Percentiles rank a stretch among this genome's conserved stretches.
phyloP scores from a whole-genome alignment of 2,329 filamentous ascomycete species.

The Onygenales sp. region DNA sequence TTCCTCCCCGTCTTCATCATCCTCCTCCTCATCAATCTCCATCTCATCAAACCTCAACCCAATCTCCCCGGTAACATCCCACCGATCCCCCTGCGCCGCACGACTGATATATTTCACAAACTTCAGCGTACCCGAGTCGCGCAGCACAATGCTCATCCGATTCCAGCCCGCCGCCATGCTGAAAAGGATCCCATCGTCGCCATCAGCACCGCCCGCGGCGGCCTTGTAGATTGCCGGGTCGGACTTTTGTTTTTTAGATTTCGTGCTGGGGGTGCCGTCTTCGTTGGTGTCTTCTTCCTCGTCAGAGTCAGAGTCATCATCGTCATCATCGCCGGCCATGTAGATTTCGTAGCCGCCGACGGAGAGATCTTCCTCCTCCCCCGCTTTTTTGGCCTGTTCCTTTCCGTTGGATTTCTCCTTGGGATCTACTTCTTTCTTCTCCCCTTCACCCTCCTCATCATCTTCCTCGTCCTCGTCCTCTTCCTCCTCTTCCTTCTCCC shows the following conservation, averaged over 20 bases:
- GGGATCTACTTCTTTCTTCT: constrained; percentile 26
- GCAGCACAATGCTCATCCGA: constrained; percentile 77
- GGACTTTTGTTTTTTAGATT: constrained; percentile 22
- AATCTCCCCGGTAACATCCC: constrained; percentile 77
- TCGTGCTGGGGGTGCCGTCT: constrained; percentile 24
- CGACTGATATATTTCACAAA: constrained; percentile 95
- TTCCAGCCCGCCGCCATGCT: constrained; percentile 72
- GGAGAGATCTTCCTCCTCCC: constrained; percentile 25
- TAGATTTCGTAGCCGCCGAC: constrained; percentile 59
- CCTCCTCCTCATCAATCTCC: constrained; percentile 30
- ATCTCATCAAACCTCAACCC: constrained; percentile 55
- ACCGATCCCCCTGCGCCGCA: constrained; percentile 75
- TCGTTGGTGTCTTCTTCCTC: constrained; percentile 22
- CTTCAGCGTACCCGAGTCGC: constrained; percentile 75
- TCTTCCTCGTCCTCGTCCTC: constrained; percentile 40
- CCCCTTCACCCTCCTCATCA: constrained; percentile 32
- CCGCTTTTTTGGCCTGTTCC: neutral
- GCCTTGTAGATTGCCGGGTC: constrained; percentile 86
- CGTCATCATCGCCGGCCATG: constrained; percentile 75
- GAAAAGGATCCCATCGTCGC: constrained; percentile 63
- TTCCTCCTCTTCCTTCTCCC: constrained; percentile 62
- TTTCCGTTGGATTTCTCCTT: constrained; percentile 20
- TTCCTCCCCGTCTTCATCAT: constrained; percentile 14
- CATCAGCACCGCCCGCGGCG: constrained; percentile 42
- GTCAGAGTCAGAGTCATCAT: constrained; percentile 49